Base-by-base conservation (phyloP, 768 basidiomycete genomes). In the Multifurca ochricompacta region DNA sequence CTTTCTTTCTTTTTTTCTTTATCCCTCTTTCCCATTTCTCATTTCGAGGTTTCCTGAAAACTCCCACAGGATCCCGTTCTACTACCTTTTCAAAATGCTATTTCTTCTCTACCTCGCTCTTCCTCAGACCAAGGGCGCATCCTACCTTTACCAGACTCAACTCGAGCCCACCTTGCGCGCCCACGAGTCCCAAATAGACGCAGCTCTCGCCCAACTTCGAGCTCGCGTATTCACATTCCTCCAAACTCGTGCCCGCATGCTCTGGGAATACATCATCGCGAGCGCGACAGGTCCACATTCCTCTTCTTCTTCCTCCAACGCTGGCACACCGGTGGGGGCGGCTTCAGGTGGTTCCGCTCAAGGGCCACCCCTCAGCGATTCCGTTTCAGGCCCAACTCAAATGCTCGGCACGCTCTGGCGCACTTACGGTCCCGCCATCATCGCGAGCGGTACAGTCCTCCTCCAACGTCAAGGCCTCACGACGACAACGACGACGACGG, bases 81-180 rank as follows among this genome's bases (percentile, higher is more conserved):
- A 96, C 72, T 82, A 82, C 62, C 71, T 83, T 27, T 53, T 91
- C 63, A 95, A 94, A 73, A 83, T 82, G 3, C 63, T 87, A 51
- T 87, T 94, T 67, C 80, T 96, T 41, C 81, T 95, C 54, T 95
- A 91, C 70, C 82, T 97, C 45, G 56, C 85, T 2, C 81, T 94
- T 6, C 93, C 94, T 0, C 91, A 94, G 65, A 91, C 89, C 0
- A 83, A 82, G 60, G 93, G 94, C 23, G 82, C 93, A 0, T 82
- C 91, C 1, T 89, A 87, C 67, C 73, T 97, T 64, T 97, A 95
- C 73, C 74, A 73, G 37, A 72, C 76, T 11, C 82, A 91, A 59
- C 81, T 97, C 11, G 80, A 83, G 31, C 93, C 94, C 0, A 83
- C 91, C 71, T 87, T 97, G 69, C 77, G 76, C 48, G 72, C 78